These are phyloP conservation scores for Hymenoscyphus fraxineus DNA, from an alignment of 2,329 filamentous ascomycete species.

Conservation along the genomic window DNA sequence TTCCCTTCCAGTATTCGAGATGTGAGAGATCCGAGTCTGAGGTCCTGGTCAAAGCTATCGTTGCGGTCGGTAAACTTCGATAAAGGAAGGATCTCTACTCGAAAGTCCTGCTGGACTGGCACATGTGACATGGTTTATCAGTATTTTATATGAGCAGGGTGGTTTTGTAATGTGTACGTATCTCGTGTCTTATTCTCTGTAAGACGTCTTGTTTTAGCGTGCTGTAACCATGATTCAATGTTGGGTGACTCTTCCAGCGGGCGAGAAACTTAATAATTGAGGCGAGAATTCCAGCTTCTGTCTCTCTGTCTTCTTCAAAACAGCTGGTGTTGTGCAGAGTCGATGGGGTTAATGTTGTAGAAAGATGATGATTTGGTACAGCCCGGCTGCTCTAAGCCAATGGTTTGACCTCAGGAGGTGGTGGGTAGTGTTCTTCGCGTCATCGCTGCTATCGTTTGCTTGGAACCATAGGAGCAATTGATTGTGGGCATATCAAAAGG, in stretches of 20 bases:
- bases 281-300: too few relatives aligned
- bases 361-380: too few relatives aligned
- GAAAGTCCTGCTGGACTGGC: not conserved
- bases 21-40: constrained; percentile 13
- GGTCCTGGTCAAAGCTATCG: constrained; percentile 17
- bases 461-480: too few relatives aligned
- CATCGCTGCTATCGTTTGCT: too few relatives aligned
- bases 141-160: not conserved
- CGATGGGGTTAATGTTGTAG: too few relatives aligned
- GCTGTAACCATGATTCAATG: not conserved
- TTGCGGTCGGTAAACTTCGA: constrained; percentile 14
- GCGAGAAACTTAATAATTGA: not conserved
- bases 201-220: not conserved
- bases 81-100: constrained; percentile 13
- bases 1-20: constrained; percentile 13
- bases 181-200: not conserved
- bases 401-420: too few relatives aligned
- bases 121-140: not conserved
- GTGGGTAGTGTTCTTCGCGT: too few relatives aligned
- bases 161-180: not conserved
- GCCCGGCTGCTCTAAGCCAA: too few relatives aligned
- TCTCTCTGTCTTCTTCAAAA: too few relatives aligned
- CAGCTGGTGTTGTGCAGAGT: too few relatives aligned
- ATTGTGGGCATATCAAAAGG: too few relatives aligned
- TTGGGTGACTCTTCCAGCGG: not conserved